Evolutionary conservation across 306 rosid genomes (phyloP).

Genomic region (Bauhinia variegata): DNA sequence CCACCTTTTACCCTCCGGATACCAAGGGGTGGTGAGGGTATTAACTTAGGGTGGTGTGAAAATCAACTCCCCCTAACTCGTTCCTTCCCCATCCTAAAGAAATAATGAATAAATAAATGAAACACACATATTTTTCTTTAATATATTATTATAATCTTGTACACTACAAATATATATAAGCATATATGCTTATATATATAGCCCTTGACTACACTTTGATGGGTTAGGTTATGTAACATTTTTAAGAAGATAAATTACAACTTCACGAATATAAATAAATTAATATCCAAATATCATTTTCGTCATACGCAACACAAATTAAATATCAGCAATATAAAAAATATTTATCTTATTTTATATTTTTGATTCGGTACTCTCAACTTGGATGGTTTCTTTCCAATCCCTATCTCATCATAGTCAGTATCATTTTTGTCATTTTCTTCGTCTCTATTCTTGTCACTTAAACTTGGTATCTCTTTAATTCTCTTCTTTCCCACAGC

Average conservation of each 20-base stretch:
- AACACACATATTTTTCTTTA: too few relatives aligned
- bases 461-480: conserved; percentile 22
- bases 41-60: too few relatives aligned
- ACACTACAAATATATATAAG: too few relatives aligned
- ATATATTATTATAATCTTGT: too few relatives aligned
- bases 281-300: neutral
- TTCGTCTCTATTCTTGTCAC: conserved; percentile 26
- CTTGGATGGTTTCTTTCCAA: conserved; percentile 39
- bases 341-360: conserved; percentile 44
- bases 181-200: too few relatives aligned
- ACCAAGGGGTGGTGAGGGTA: too few relatives aligned
- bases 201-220: too few relatives aligned
- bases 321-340: neutral
- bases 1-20: too few relatives aligned
- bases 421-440: conserved; percentile 41
- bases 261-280: conserved; percentile 17
- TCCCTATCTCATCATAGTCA: conserved; percentile 39
- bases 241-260: conserved; percentile 25
- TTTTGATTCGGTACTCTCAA: conserved; percentile 32
- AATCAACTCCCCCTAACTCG: too few relatives aligned
- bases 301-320: neutral
- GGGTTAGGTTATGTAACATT: too few relatives aligned
- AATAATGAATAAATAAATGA: too few relatives aligned
- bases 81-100: too few relatives aligned
- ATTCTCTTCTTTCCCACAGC: conserved; percentile 26